Percentiles rank a stretch among this genome's conserved stretches.
Conservation (phyloP, 192 early-diverging fungal species). For the Gorgonomyces haynaldii region DNA sequence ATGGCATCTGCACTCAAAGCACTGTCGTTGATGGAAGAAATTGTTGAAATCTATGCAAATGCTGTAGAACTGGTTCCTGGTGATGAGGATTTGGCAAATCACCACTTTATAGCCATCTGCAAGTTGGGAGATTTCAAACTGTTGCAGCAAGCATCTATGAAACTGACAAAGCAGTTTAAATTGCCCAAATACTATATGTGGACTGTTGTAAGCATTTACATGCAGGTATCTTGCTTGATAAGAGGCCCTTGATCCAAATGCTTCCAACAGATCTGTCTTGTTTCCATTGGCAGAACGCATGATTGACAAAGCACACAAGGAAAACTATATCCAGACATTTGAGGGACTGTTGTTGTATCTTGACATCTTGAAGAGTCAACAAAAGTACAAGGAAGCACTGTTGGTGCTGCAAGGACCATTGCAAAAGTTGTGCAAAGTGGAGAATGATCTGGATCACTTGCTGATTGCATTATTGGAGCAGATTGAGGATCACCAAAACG, state of each 20-base stretch:
- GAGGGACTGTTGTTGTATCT: slow-evolving; percentile 66
- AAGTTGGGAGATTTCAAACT: slow-evolving; percentile 53
- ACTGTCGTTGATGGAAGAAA: slow-evolving; percentile 47
- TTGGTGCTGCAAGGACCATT: slow-evolving; percentile 50
- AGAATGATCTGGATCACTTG: slow-evolving; percentile 50
- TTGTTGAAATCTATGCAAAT: slow-evolving; percentile 61
- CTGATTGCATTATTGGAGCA: slow-evolving; percentile 23
- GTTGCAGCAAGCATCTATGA: slow-evolving; percentile 63
- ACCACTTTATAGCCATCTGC: slow-evolving; percentile 76
- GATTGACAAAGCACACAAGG: slow-evolving; percentile 62
- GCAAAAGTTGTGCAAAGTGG: slow-evolving; percentile 52
- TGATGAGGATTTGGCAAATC: slow-evolving; percentile 60
- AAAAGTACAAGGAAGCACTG: slow-evolving; percentile 55
- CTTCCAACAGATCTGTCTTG: slow-evolving; percentile 32
- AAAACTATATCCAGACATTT: slow-evolving; percentile 15
- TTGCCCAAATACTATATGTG: slow-evolving; percentile 74
- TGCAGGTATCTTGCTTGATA: slow-evolving; percentile 47
- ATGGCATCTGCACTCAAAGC: slow-evolving; percentile 44
- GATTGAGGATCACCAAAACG: background rate
- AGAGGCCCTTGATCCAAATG: background rate
- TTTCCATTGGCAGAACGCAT: slow-evolving; percentile 70
- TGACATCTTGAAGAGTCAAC: slow-evolving; percentile 56
- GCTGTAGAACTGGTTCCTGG: slow-evolving; percentile 46
- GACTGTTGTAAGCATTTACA: slow-evolving; percentile 65
- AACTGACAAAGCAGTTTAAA: slow-evolving; percentile 70